phyloP scores from a whole-genome alignment of 768 basidiomycete species.

The Inosperma sp. region DNA sequence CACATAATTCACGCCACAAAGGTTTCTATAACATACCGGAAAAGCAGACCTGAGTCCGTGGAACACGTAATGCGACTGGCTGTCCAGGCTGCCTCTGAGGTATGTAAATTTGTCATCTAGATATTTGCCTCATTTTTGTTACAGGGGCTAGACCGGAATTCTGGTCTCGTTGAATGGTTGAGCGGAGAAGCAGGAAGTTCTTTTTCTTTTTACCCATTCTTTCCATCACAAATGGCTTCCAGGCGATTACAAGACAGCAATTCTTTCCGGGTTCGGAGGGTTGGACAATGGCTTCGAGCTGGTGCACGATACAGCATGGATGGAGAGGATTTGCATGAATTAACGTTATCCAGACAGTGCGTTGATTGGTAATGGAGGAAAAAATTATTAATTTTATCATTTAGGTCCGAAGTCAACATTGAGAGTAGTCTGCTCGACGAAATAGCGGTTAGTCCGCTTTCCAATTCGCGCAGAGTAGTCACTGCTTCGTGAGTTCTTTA shows the following conservation, averaged over 20 bases:
- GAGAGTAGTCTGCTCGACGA: constrained; percentile 10
- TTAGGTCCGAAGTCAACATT: constrained; percentile 4
- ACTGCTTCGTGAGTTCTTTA: constrained; percentile 16
- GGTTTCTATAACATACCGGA: constrained; percentile 54
- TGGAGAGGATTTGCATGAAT: background rate
- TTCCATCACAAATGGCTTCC: constrained; percentile 43
- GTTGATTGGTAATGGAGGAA: background rate
- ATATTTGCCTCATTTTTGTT: background rate
- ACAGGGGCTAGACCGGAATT: background rate
- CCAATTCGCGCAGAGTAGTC: constrained; percentile 6
- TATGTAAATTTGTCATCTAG: constrained; percentile 26
- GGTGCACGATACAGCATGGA: constrained; percentile 2
- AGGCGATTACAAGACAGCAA: constrained; percentile 42
- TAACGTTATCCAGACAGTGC: constrained; percentile 4
- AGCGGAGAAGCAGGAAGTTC: constrained; percentile 5
- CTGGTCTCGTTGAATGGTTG: background rate
- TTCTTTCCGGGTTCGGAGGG: constrained; percentile 56
- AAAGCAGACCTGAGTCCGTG: constrained; percentile 33
- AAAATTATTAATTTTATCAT: background rate
- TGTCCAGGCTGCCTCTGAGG: constrained; percentile 50
- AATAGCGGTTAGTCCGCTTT: background rate
- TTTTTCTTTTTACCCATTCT: constrained; percentile 70
- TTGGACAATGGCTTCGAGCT: constrained; percentile 52
- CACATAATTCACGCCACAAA: constrained; percentile 21
- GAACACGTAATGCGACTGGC: constrained; percentile 48